Evolutionary conservation across 169 alveolate species (phyloP).

Genomic region (Eimeria brunetti): DNA sequence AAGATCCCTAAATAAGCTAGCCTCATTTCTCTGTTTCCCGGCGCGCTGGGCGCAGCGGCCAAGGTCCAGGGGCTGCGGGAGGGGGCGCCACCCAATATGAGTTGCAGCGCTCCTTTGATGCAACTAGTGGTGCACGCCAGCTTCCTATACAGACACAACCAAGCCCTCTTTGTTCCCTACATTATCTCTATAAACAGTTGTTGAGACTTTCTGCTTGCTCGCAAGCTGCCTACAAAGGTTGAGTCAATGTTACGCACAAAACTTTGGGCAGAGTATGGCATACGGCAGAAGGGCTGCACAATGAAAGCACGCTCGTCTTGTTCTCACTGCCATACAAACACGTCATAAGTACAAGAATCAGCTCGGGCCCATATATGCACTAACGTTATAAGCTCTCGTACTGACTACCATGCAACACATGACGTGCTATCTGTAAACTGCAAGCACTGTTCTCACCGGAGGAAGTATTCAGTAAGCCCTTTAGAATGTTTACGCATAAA

Average conservation of each 20-base stretch:
- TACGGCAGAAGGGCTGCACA: neutral
- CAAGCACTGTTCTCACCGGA: neutral
- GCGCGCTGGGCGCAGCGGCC: too few species aligned
- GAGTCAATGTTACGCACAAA: neutral
- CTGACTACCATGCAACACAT: neutral
- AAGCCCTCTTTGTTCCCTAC: neutral
- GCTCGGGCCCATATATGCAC: neutral
- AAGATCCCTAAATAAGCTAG: too few species aligned
- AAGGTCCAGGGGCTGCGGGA: too few species aligned
- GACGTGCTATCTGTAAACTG: neutral
- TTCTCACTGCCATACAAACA: neutral
- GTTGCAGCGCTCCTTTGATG: neutral
- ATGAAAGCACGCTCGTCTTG: neutral
- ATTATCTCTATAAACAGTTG: neutral
- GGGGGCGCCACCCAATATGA: neutral
- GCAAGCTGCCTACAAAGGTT: neutral
- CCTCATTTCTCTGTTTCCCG: too few species aligned
- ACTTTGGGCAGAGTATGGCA: too few species aligned
- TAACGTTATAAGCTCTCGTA: neutral
- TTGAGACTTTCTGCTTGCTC: neutral
- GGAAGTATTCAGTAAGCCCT: neutral
- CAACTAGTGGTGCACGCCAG: neutral
- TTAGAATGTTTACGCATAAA: neutral
- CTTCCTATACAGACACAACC: neutral
- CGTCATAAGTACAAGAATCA: neutral